Conservation (phyloP, 169 alveolate genomes). For the Amoebophrya sp. region DNA sequence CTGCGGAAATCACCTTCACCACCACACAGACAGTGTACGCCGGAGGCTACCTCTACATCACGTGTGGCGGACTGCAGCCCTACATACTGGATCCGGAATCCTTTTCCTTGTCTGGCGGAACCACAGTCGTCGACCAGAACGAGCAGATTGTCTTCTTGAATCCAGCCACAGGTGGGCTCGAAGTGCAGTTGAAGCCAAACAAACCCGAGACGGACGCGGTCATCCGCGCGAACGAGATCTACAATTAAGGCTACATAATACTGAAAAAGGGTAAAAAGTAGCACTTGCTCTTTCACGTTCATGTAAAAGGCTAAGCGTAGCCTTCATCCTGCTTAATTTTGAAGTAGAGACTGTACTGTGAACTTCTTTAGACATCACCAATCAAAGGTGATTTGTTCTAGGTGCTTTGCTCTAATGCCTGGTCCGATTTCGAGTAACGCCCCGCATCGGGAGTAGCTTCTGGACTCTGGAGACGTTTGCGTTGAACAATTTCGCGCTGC, state of each 20-base stretch:
- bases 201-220: neutral
- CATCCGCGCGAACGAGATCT: conserved; percentile 3
- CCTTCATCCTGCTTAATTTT: no score
- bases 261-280: no score
- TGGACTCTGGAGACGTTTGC: neutral
- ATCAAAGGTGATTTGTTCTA: no score
- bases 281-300: no score
- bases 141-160: neutral
- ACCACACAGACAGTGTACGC: neutral
- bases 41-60: neutral
- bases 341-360: no score
- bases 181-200: neutral
- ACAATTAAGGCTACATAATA: no score
- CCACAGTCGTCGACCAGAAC: neutral
- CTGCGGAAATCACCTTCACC: neutral
- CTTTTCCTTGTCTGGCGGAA: neutral
- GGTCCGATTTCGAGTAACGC: neutral
- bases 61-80: neutral
- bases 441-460: neutral
- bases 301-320: no score
- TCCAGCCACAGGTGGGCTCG: neutral
- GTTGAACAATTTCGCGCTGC: conserved; percentile 3
- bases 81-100: neutral
- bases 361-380: no score
- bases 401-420: no score